Percentiles rank a stretch among this genome's conserved stretches.
Evolutionary conservation across 1,284 basidiomycete genomes (phyloP).

Genomic region (Tilletiopsis washingtonensis): DNA sequence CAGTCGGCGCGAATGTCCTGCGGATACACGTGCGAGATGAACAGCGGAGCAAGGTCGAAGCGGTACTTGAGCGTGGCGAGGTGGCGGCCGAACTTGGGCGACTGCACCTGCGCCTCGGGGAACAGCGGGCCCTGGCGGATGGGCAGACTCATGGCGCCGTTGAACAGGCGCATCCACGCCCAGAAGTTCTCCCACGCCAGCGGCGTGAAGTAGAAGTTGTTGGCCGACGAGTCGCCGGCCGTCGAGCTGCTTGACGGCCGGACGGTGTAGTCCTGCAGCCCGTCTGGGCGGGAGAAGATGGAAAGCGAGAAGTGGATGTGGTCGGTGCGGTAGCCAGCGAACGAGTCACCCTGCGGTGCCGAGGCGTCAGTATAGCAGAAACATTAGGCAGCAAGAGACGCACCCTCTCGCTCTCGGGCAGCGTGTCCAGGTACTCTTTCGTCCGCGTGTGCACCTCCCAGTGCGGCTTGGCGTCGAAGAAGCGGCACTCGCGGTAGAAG

Average conservation of each 20-base stretch:
- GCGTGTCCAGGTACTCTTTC: constrained; percentile 49
- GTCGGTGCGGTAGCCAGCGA: constrained; percentile 80
- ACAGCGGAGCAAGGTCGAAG: constrained; percentile 68
- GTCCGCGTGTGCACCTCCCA: constrained; percentile 65
- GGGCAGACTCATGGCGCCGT: constrained; percentile 69
- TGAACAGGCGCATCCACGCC: constrained; percentile 83
- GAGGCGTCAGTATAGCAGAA: no score
- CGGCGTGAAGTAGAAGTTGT: constrained; percentile 79
- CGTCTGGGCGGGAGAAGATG: constrained; percentile 56
- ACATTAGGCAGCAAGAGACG: not conserved
- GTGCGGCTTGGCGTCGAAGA: constrained; percentile 76
- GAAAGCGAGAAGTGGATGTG: constrained; percentile 90
- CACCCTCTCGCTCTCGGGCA: constrained; percentile 21
- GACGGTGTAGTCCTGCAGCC: no score
- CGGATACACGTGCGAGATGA: constrained; percentile 77
- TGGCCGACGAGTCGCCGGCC: constrained; percentile 47
- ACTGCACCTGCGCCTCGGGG: constrained; percentile 61
- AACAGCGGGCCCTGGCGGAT: constrained; percentile 79
- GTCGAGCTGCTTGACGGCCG: no score
- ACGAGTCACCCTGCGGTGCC: constrained; percentile 61
- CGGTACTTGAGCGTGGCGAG: constrained; percentile 90
- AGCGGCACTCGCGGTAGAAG: constrained; percentile 70
- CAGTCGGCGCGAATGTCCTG: constrained; percentile 70
- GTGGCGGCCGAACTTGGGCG: constrained; percentile 82
- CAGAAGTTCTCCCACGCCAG: constrained; percentile 83